Conservation (phyloP, 768 basidiomycete genomes). For the Rhizopogon salebrosus region DNA sequence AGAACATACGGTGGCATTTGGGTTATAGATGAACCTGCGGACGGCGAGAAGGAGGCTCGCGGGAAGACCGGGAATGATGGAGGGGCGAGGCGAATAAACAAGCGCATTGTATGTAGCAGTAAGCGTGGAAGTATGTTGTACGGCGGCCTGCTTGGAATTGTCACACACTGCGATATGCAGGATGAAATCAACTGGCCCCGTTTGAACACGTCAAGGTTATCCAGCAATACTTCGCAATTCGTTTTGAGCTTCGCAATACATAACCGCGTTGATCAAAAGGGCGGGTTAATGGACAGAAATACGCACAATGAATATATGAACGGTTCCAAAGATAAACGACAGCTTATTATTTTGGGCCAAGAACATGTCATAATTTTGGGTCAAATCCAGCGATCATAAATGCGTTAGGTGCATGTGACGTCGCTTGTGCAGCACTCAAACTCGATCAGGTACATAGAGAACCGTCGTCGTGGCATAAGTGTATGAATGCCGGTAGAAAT, state of each 20-base stretch:
- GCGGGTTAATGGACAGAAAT: conserved; percentile 22
- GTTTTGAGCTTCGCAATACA: neutral
- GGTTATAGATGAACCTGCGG: conserved; percentile 25
- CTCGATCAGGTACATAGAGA: conserved; percentile 23
- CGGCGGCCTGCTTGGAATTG: conserved; percentile 19
- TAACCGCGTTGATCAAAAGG: neutral
- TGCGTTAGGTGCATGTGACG: conserved; percentile 5
- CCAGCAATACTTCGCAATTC: neutral
- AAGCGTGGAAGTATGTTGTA: conserved; percentile 16
- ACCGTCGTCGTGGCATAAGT: conserved; percentile 3
- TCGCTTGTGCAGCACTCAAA: conserved; percentile 16
- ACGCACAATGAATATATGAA: conserved; percentile 6
- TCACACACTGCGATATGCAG: conserved; percentile 13
- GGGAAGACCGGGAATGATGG: conserved; percentile 21
- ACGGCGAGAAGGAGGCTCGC: conserved; percentile 19
- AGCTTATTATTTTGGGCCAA: conserved; percentile 29
- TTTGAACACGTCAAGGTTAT: neutral
- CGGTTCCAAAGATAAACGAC: conserved; percentile 2
- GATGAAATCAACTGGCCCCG: conserved; percentile 8
- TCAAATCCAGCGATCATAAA: conserved; percentile 11
- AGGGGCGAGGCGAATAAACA: conserved; percentile 7
- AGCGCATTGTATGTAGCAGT: conserved; percentile 3
- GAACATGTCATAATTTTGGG: conserved; percentile 18
- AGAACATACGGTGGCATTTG: conserved; percentile 5
- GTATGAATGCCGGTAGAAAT: conserved; percentile 13